phyloP scores from a whole-genome alignment of 306 rosid genomes.

The Prunus davidiana region DNA sequence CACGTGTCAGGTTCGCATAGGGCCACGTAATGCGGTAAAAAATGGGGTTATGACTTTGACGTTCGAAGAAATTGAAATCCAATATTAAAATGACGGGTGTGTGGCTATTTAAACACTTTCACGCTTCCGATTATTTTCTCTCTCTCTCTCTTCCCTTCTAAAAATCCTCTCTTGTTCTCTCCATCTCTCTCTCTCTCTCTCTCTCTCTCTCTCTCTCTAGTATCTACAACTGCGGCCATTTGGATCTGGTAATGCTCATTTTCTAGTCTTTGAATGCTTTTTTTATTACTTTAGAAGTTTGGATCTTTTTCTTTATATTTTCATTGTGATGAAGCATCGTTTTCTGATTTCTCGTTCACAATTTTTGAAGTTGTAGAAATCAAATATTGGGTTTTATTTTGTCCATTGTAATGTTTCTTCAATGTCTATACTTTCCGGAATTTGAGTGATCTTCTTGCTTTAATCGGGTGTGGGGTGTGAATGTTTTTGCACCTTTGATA shows the following conservation, averaged over 20 bases:
- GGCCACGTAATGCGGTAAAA: slow-evolving; percentile 10
- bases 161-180: not conserved
- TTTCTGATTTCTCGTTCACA: not conserved
- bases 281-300: not conserved
- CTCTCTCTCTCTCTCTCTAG: not conserved
- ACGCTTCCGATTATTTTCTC: not conserved
- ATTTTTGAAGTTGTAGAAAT: not conserved
- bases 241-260: slow-evolving; percentile 10
- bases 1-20: not conserved
- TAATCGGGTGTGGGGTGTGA: not conserved
- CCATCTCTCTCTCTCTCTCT: not conserved
- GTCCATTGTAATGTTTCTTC: not conserved
- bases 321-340: not conserved
- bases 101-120: too few species aligned
- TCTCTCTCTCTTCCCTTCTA: not conserved
- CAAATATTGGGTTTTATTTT: not conserved
- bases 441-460: not conserved
- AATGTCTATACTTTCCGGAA: not conserved
- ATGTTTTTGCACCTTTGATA: not conserved
- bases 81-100: too few species aligned
- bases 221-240: not conserved
- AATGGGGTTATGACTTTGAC: too few species aligned
- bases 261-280: not conserved
- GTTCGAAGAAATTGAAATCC: too few species aligned
- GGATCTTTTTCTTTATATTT: not conserved